Conservation (phyloP, 2,329 filamentous ascomycete genomes). For the Nemania bipapillata region DNA sequence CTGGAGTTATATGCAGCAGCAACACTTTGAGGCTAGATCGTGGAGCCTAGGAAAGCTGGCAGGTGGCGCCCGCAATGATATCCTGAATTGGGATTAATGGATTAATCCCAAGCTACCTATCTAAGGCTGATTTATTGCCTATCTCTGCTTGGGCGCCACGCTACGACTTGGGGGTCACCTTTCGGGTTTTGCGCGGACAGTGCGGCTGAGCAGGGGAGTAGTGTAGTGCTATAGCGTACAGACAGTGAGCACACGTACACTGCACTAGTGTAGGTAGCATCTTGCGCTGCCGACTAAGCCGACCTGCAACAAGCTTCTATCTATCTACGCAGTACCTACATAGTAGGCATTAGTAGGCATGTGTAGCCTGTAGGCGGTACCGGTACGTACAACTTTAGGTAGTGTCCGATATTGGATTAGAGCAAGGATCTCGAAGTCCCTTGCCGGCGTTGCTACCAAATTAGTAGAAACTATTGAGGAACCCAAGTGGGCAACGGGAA, state of each 20-base stretch:
- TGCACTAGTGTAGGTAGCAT: neutral
- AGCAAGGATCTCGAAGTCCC: neutral
- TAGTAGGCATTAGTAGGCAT: neutral
- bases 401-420: neutral
- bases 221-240: neutral
- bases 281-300: slow-evolving; percentile 22
- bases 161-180: slow-evolving; percentile 10
- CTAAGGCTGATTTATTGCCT: slow-evolving; percentile 21
- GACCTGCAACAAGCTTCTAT: slow-evolving; percentile 9
- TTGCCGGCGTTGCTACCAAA: neutral
- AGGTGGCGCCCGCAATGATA: slow-evolving; percentile 31
- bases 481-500: slow-evolving; percentile 10
- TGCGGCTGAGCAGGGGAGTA: slow-evolving; percentile 30
- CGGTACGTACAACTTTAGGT: neutral
- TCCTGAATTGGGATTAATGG: slow-evolving; percentile 22
- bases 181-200: slow-evolving; percentile 18
- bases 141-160: neutral
- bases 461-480: slow-evolving; percentile 11
- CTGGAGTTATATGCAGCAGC: slow-evolving; percentile 23
- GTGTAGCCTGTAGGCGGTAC: neutral
- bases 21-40: slow-evolving; percentile 30
- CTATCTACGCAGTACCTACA: too few relatives aligned
- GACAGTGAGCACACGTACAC: neutral
- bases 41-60: slow-evolving; percentile 32
- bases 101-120: neutral